A percentile compares a stretch with the other conserved stretches of the same genome.
These are phyloP conservation scores for Silene coronaria DNA, from an alignment of 179 eudicot species.

Conservation along the genomic window DNA sequence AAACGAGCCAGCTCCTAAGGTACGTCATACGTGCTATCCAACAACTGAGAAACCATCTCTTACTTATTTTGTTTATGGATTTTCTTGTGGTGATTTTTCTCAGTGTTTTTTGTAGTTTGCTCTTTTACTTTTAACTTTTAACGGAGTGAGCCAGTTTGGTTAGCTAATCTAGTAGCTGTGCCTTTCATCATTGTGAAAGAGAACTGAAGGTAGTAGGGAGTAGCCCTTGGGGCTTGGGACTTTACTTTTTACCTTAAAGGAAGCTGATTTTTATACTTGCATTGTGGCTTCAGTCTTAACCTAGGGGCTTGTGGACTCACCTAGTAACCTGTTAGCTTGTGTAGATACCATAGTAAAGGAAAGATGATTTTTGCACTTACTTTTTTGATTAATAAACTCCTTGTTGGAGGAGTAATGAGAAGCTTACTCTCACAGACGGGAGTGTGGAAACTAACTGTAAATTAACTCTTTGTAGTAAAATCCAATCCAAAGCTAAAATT, in stretches of 20 bases:
- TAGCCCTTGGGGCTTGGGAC: neutral
- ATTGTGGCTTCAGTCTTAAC: neutral
- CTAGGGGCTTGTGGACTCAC: too few relatives aligned
- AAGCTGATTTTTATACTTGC: neutral
- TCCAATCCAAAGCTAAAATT: neutral
- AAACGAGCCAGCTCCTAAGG: slow-evolving; percentile 93
- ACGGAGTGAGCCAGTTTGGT: neutral
- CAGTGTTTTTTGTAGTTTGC: neutral
- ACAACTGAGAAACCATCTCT: neutral
- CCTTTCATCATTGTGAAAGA: neutral
- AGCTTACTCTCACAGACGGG: too few relatives aligned
- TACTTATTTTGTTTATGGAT: neutral
- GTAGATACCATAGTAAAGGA: too few relatives aligned
- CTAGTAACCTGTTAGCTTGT: too few relatives aligned
- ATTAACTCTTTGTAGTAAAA: too few relatives aligned
- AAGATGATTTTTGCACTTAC: too few relatives aligned
- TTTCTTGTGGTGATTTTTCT: neutral
- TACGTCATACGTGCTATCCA: slow-evolving; percentile 18
- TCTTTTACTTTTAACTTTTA: neutral
- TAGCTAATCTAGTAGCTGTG: neutral
- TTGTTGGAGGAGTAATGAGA: too few relatives aligned
- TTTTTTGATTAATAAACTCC: too few relatives aligned
- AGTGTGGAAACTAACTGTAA: too few relatives aligned
- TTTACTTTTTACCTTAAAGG: neutral
- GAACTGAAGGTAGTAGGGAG: neutral